Percentiles rank a stretch among this genome's conserved stretches.
phyloP scores from a whole-genome alignment of 225 moss, liverwort and hornwort genomes.

The Physcomitrium patens region DNA sequence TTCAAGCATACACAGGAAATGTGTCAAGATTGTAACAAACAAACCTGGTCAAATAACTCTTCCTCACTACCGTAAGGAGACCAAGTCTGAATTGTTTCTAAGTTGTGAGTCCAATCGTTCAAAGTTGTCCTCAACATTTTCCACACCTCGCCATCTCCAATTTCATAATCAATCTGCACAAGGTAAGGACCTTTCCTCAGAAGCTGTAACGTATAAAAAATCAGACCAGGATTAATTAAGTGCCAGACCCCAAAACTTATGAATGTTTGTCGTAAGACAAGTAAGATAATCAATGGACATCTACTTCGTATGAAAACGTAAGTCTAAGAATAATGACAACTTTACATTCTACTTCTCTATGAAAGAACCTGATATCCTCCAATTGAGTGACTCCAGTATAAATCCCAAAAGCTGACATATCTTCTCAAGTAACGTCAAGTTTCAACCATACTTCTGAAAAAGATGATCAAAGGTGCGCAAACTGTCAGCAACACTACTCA shows the following conservation, averaged over 20 bases:
- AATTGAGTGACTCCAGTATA: neutral
- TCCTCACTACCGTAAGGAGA: conserved; percentile 61
- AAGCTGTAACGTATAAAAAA: neutral
- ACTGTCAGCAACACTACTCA: conserved; percentile 25
- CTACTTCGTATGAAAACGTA: neutral
- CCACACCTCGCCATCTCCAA: conserved; percentile 39
- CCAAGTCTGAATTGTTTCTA: conserved; percentile 59
- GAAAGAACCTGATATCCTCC: neutral
- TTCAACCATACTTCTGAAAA: neutral
- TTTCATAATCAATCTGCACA: conserved; percentile 49
- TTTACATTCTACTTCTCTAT: neutral
- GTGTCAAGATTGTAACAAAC: neutral
- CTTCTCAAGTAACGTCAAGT: neutral
- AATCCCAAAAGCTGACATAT: no score
- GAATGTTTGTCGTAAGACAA: no score
- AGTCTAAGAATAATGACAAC: neutral
- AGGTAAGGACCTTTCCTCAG: neutral
- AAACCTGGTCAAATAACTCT: conserved; percentile 61
- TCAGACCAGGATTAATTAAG: neutral
- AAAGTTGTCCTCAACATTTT: conserved; percentile 48
- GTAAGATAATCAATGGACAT: no score
- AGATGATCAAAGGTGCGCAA: neutral
- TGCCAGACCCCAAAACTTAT: no score
- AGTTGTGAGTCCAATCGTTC: conserved; percentile 69
- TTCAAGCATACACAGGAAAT: neutral